These are phyloP conservation scores for Penicillium silybi DNA, from an alignment of 495 filamentous ascomycete species.

Conservation along the genomic window DNA sequence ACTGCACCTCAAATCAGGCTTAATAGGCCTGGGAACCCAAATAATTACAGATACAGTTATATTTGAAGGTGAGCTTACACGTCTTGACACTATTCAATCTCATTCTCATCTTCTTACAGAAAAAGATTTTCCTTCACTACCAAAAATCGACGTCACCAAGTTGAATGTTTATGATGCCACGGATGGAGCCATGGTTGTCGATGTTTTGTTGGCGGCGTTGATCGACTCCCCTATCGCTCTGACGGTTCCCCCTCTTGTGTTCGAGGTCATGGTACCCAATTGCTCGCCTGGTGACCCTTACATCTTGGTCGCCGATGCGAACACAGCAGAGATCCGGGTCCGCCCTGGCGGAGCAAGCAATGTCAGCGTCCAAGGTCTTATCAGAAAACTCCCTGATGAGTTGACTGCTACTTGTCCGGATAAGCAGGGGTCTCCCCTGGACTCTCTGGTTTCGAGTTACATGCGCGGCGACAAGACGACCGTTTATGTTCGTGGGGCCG, in stretches of 20 bases:
- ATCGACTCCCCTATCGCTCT: slow-evolving; percentile 75
- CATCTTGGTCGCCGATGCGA: slow-evolving; percentile 73
- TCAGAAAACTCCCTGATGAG: slow-evolving; percentile 64
- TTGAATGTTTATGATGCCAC: slow-evolving; percentile 70
- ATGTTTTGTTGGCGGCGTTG: slow-evolving; percentile 62
- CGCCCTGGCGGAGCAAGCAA: slow-evolving; percentile 58
- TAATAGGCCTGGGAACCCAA: slow-evolving; percentile 72
- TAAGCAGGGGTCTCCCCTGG: slow-evolving; percentile 73
- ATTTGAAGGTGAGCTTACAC: slow-evolving; percentile 71
- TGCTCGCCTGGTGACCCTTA: slow-evolving; percentile 59
- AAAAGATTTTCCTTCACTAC: slow-evolving; percentile 67
- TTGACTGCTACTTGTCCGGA: slow-evolving; percentile 70
- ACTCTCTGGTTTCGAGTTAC: slow-evolving; percentile 76
- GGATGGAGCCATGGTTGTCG: slow-evolving; percentile 66
- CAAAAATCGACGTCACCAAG: slow-evolving; percentile 69
- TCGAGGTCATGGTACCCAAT: slow-evolving; percentile 76
- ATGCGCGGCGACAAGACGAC: slow-evolving; percentile 72
- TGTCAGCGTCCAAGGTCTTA: slow-evolving; percentile 64
- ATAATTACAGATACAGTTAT: slow-evolving; percentile 62
- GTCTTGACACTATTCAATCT: slow-evolving; percentile 9
- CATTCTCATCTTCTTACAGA: slow-evolving; percentile 34
- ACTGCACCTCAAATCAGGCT: slow-evolving; percentile 69
- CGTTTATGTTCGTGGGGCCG: slow-evolving; percentile 75
- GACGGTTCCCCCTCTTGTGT: slow-evolving; percentile 71
- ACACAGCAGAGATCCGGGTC: slow-evolving; percentile 60